Percentiles rank a stretch among this genome's conserved stretches.
Evolutionary conservation across 2,329 filamentous ascomycete genomes (phyloP).

Genomic region (Diaporthe longicolla): DNA sequence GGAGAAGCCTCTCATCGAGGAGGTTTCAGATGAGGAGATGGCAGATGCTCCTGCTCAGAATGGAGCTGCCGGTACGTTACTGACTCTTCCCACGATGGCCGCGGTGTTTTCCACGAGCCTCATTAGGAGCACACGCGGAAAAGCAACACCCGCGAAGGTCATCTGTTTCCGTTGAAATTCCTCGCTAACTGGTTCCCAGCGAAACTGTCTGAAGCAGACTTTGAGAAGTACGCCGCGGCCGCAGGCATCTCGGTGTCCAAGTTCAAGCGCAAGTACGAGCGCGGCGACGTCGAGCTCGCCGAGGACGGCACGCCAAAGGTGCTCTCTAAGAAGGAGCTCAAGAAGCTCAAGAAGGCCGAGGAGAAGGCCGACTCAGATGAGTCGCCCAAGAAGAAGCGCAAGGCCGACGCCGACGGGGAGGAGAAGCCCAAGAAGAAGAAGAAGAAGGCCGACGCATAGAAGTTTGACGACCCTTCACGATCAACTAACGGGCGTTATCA

Average conservation of each 20-base stretch:
- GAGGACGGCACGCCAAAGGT: constrained; percentile 76
- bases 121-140: constrained; percentile 58
- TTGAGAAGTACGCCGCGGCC: constrained; percentile 72
- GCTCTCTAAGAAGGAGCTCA: constrained; percentile 82
- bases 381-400: constrained; percentile 77
- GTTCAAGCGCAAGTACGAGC: constrained; percentile 84
- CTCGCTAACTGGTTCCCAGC: constrained; percentile 46
- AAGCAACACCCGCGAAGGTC: constrained; percentile 54
- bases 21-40: constrained; percentile 52
- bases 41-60: constrained; percentile 44
- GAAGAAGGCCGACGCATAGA: constrained; percentile 44
- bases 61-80: constrained; percentile 37
- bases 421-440: constrained; percentile 69
- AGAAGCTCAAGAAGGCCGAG: constrained; percentile 77
- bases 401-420: constrained; percentile 76
- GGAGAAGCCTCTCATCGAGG: constrained; percentile 56
- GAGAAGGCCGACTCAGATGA: constrained; percentile 64
- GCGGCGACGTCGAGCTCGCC: constrained; percentile 79
- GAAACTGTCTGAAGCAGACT: constrained; percentile 69
- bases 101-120: constrained; percentile 41
- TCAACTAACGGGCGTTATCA: constrained; percentile 10
- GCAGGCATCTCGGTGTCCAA: constrained; percentile 80
- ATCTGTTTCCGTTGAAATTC: constrained; percentile 49
- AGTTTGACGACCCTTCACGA: not conserved
- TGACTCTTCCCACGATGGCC: constrained; percentile 22